A percentile compares a stretch with the other conserved stretches of the same genome.
These are phyloP conservation scores for Blastobotrys buckinghamii DNA, from an alignment of 1,139 yeast species.

Conservation along the genomic window DNA sequence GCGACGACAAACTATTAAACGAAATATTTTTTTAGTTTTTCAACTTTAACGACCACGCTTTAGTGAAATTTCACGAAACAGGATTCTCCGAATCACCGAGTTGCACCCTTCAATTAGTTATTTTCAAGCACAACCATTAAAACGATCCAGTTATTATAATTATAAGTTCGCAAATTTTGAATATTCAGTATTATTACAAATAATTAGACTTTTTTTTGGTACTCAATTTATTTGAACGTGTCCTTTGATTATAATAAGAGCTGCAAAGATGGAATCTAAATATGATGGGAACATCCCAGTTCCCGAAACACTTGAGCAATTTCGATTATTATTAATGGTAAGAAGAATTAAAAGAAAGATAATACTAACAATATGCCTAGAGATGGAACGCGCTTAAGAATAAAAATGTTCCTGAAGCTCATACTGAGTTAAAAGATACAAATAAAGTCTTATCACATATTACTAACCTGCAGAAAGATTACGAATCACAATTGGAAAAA, in stretches of 20 bases:
- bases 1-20: background rate
- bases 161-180: too few species aligned
- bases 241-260: conserved; percentile 1
- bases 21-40: background rate
- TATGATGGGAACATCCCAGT: conserved; percentile 14
- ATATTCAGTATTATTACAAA: too few species aligned
- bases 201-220: too few species aligned
- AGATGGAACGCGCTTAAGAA: conserved; percentile 38
- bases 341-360: conserved; percentile 11
- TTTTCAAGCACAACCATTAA: background rate
- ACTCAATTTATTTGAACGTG: too few species aligned
- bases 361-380: conserved; percentile 16
- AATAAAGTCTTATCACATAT: conserved; percentile 30
- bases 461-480: conserved; percentile 35
- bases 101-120: background rate
- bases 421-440: conserved; percentile 35
- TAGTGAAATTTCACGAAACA: background rate
- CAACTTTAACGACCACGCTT: background rate
- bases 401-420: conserved; percentile 32
- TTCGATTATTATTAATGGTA: conserved; percentile 32
- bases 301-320: conserved; percentile 34
- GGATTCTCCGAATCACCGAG: too few species aligned
- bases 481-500: conserved; percentile 28
- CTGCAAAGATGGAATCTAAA: background rate
- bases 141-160: too few species aligned